A percentile compares a stretch with the other conserved stretches of the same genome.
Evolutionary conservation across 805 yeast species (phyloP).

Genomic region (Wickerhamomyces sydowiorum): DNA sequence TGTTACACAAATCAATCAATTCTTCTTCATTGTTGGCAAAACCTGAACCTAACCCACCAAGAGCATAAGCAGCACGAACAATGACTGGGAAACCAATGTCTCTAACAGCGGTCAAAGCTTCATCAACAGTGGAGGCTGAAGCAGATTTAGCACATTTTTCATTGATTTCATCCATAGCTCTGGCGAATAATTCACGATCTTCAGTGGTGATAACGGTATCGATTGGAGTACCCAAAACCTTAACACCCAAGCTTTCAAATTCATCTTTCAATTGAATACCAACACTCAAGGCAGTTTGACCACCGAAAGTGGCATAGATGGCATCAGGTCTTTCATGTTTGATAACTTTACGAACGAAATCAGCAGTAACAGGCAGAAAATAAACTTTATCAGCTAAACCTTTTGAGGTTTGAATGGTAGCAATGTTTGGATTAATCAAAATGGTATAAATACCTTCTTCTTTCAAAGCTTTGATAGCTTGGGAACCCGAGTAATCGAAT

Average conservation of each 20-base stretch:
- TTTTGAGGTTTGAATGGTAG: conserved; percentile 96
- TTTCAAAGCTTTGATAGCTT: conserved; percentile 96
- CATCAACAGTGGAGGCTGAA: conserved; percentile 74
- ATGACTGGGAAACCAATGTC: conserved; percentile 92
- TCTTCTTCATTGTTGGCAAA: conserved; percentile 87
- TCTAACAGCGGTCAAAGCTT: conserved; percentile 79
- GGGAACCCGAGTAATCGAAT: conserved; percentile 97
- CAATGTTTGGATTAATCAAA: conserved; percentile 95
- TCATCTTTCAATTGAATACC: conserved; percentile 96
- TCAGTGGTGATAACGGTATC: conserved; percentile 96
- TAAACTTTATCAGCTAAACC: conserved; percentile 98
- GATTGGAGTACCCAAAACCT: conserved; percentile 94
- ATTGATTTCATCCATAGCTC: conserved; percentile 89
- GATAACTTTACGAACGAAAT: conserved; percentile 93
- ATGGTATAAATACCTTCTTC: conserved; percentile 97
- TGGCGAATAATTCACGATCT: conserved; percentile 93
- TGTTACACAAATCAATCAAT: conserved; percentile 75
- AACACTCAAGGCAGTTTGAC: conserved; percentile 95
- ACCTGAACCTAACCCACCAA: conserved; percentile 98
- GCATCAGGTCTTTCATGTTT: conserved; percentile 95
- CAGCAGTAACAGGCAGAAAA: conserved; percentile 96
- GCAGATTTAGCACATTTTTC: conserved; percentile 95
- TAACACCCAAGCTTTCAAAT: conserved; percentile 85
- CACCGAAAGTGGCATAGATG: conserved; percentile 95
- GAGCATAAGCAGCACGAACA: conserved; percentile 94